phyloP scores from a whole-genome alignment of 805 yeast genomes.

The Diddensiella transvaalensis region DNA sequence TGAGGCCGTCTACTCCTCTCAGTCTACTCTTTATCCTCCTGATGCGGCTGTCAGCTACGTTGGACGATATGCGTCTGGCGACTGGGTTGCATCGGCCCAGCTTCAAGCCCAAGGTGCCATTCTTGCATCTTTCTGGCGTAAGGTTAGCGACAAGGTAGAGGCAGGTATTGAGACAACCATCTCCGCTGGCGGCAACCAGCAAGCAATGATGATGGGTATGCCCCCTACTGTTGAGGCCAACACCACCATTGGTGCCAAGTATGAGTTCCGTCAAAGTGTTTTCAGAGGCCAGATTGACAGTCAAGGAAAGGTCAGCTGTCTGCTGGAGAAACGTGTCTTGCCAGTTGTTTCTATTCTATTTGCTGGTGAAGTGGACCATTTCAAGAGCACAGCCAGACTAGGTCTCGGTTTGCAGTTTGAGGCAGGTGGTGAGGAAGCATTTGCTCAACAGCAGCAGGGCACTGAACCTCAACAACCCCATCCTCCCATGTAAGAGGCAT shows the following conservation, averaged over 20 bases:
- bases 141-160: constrained; percentile 87
- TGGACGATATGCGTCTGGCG: constrained; percentile 81
- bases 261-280: constrained; percentile 93
- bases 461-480: constrained; percentile 25
- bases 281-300: constrained; percentile 95
- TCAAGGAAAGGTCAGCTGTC: constrained; percentile 82
- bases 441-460: constrained; percentile 45
- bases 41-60: constrained; percentile 88
- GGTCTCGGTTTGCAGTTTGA: constrained; percentile 96
- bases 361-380: constrained; percentile 90
- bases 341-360: constrained; percentile 88
- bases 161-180: constrained; percentile 35
- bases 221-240: constrained; percentile 86
- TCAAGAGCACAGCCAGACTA: constrained; percentile 68
- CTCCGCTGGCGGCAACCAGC: constrained; percentile 41
- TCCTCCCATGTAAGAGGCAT: constrained; percentile 26
- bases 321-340: constrained; percentile 88
- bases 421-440: constrained; percentile 88
- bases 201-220: constrained; percentile 71
- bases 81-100: constrained; percentile 94
- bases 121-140: constrained; percentile 89
- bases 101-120: constrained; percentile 89
- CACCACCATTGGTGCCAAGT: constrained; percentile 94
- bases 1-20: constrained; percentile 78
- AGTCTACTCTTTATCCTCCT: constrained; percentile 70